Conservation (phyloP, 2,329 filamentous ascomycete species). For the Hypocreales sp. region DNA sequence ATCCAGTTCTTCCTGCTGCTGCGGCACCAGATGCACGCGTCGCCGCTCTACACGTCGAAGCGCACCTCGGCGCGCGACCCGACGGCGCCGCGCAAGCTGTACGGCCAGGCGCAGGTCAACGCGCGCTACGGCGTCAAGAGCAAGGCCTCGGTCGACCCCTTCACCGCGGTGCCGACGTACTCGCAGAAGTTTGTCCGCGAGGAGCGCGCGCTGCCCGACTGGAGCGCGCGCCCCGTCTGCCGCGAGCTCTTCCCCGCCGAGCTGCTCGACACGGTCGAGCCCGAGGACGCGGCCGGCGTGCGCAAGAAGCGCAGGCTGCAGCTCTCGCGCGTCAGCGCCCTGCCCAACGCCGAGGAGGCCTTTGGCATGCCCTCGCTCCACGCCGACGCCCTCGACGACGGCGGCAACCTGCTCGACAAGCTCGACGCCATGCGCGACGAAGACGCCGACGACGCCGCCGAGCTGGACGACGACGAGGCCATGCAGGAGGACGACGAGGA, state of each 20-base stretch:
- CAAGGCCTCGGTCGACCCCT: constrained; percentile 41
- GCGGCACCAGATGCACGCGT: constrained; percentile 38
- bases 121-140: constrained; percentile 37
- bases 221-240: constrained; percentile 32
- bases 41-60: constrained; percentile 40
- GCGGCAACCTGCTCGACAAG: constrained; percentile 24
- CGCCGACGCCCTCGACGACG: constrained; percentile 7
- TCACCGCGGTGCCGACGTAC: constrained; percentile 42
- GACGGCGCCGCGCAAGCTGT: constrained; percentile 23
- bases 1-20: constrained; percentile 38
- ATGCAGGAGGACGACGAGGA: constrained; percentile 30
- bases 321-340: constrained; percentile 28
- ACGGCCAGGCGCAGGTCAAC: constrained; percentile 44
- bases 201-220: constrained; percentile 37
- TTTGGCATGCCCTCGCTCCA: constrained; percentile 22
- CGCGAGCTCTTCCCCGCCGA: constrained; percentile 39
- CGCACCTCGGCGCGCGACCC: constrained; percentile 26
- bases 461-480: constrained; percentile 35
- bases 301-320: constrained; percentile 29
- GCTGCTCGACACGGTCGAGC: constrained; percentile 38
- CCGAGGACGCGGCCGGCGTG: constrained; percentile 17
- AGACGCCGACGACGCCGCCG: constrained; percentile 30
- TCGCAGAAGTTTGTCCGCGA: constrained; percentile 36
- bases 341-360: constrained; percentile 35
- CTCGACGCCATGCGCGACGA: constrained; percentile 32